phyloP scores from a whole-genome alignment of 2,329 filamentous ascomycete species.

The Dactylonectria macrodidyma region DNA sequence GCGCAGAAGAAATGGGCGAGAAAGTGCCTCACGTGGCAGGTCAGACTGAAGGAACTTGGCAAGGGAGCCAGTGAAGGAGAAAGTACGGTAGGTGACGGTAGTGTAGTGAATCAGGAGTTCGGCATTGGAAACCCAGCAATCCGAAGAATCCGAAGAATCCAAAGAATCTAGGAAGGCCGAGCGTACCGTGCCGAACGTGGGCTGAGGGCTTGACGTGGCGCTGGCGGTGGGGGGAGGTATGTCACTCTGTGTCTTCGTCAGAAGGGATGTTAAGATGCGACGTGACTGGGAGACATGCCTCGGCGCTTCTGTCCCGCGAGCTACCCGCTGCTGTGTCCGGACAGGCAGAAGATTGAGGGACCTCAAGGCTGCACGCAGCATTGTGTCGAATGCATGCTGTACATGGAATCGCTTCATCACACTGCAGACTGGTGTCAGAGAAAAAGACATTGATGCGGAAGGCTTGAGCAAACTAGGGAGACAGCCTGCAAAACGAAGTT shows the following conservation, averaged over 20 bases:
- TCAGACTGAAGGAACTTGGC: slow-evolving; percentile 28
- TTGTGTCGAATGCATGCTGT: not conserved
- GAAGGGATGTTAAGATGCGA: not conserved
- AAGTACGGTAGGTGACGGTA: slow-evolving; percentile 36
- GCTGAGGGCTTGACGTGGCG: not conserved
- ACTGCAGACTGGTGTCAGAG: not conserved
- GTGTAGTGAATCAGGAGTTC: slow-evolving; percentile 42
- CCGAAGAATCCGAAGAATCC: not conserved
- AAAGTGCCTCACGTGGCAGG: slow-evolving; percentile 33
- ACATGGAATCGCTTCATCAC: not conserved
- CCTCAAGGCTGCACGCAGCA: not conserved
- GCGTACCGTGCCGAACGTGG: not conserved
- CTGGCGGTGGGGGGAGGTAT: not conserved
- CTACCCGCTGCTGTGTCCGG: not conserved
- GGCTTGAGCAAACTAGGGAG: not conserved
- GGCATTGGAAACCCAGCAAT: slow-evolving; percentile 26
- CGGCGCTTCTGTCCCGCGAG: not conserved
- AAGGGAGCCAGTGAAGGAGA: slow-evolving; percentile 29
- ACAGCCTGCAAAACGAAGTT: not conserved
- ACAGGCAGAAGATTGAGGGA: not conserved
- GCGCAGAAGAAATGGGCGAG: slow-evolving; percentile 35
- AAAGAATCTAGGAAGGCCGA: not conserved
- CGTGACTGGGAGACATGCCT: not conserved
- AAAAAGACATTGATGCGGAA: not conserved
- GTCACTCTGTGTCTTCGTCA: not conserved